Base-by-base conservation (phyloP, 192 early-diverging fungal species). In the Umbelopsis vinacea region DNA sequence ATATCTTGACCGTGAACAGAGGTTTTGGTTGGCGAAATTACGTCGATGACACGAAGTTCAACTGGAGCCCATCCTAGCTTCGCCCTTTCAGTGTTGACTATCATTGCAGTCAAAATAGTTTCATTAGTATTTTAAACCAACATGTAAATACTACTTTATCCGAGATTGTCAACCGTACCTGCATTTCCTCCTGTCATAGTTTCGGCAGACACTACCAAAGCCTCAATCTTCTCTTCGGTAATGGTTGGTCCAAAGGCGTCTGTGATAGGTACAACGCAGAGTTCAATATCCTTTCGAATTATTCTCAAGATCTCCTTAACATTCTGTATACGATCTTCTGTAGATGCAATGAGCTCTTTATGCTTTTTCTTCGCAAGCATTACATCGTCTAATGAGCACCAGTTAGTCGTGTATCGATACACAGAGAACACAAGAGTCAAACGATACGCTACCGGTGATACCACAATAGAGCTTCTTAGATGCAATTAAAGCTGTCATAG, bases 231-330 rank as follows among this genome's bases (percentile, higher is more conserved):
- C 0, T 87, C 67, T 40, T 94, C 93, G 0, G 84, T 86, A 5
- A 86, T 83, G 0, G 95, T 96, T 1, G 97, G 97, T 0, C 97
- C 97, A 75, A 88, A 95, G 1, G 87, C 88, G 79, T 99, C 96
- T 24, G 77, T 74, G 33, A 99, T 90, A 0, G 92, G 91, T 10
- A 87, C 90, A 12, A 90, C 80, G 40, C 88, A 75, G 55, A 82
- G 85, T 21, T 69, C 35, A 1, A 94, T 50, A 48, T 66, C 78
- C 10, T 79, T 80, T 48, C 84, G 78, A 46, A 92, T 74, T 43
- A 48, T 66, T 1, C 71, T 50, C 26, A 97, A 76, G 63, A 95
- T 97, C 43, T 75, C 21, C 19, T 81, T 21, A 6, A 94, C 93
- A 33, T 76, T 76, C 21, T 81, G 47, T 40, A 92, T 77, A 6